Conservation (phyloP, 306 rosid species). For the Quercus cerris region DNA sequence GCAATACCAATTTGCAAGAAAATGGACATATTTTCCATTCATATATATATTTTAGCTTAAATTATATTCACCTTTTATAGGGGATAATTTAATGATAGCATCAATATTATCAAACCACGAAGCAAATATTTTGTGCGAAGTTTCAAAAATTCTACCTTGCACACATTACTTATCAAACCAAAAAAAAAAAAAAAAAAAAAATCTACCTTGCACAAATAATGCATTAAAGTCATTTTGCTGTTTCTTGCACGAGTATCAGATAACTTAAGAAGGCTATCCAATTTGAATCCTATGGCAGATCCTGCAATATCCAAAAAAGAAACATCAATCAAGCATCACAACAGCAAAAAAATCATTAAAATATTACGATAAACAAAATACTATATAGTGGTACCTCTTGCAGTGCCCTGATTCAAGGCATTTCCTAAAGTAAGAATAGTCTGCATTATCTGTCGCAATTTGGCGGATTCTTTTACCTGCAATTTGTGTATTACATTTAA, state of each 20-base stretch:
- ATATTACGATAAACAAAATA: neutral
- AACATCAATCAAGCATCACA: constrained; percentile 13
- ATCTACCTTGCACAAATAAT: constrained; percentile 94
- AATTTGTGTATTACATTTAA: constrained; percentile 23
- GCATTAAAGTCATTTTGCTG: constrained; percentile 99
- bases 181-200: neutral
- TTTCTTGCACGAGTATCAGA: constrained; percentile 98
- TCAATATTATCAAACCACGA: constrained; percentile 9
- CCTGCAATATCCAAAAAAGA: constrained; percentile 52
- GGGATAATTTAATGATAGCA: neutral
- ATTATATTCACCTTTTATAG: neutral
- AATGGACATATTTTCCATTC: neutral
- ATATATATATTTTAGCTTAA: neutral
- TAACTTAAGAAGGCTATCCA: constrained; percentile 97
- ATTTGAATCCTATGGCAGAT: constrained; percentile 94
- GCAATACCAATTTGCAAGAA: neutral
- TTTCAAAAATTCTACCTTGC: constrained; percentile 22
- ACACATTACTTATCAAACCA: too few species aligned
- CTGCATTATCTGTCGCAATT: constrained; percentile 97
- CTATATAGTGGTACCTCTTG: constrained; percentile 61
- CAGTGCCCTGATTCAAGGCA: constrained; percentile 97
- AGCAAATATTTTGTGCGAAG: constrained; percentile 10
- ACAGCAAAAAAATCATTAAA: constrained; percentile 2
- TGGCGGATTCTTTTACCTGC: constrained; percentile 91
- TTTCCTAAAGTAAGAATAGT: constrained; percentile 96